Percentiles rank a stretch among this genome's conserved stretches.
Conservation (phyloP, 495 filamentous ascomycete genomes). For the Penicillium bialowiezense region DNA sequence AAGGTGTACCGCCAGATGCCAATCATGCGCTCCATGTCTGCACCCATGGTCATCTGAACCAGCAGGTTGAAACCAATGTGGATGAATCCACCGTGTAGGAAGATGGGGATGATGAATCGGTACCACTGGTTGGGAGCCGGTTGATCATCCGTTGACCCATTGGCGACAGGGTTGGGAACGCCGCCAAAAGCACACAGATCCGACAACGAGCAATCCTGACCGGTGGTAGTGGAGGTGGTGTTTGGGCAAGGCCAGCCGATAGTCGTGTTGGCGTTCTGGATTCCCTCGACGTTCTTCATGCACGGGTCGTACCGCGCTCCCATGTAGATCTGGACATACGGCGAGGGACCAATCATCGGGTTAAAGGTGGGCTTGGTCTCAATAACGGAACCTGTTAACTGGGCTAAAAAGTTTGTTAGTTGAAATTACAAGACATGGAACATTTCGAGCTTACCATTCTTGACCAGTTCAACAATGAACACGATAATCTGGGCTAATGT, state of each 20-base stretch:
- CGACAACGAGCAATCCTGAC: constrained; percentile 60
- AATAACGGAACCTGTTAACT: constrained; percentile 64
- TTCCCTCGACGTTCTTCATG: constrained; percentile 76
- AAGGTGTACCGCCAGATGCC: constrained; percentile 81
- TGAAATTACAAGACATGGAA: not conserved
- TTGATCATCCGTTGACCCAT: constrained; percentile 39
- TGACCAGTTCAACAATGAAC: constrained; percentile 88
- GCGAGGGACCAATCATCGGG: constrained; percentile 92
- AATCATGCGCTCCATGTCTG: constrained; percentile 86
- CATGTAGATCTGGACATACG: constrained; percentile 92
- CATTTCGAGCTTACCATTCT: constrained; percentile 59
- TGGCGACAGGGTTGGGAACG: constrained; percentile 55
- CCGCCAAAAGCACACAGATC: constrained; percentile 80
- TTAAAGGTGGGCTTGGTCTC: constrained; percentile 85
- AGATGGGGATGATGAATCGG: constrained; percentile 93
- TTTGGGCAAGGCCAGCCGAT: constrained; percentile 75
- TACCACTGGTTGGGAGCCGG: constrained; percentile 87
- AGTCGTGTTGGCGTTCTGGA: constrained; percentile 54
- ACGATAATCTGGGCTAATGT: constrained; percentile 75
- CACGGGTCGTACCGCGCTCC: constrained; percentile 89
- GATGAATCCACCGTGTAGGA: constrained; percentile 87
- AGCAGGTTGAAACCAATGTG: constrained; percentile 96
- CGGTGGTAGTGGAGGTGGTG: constrained; percentile 51
- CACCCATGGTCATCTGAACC: constrained; percentile 80
- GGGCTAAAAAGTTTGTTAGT: constrained; percentile 22